Conservation (phyloP, 2,329 filamentous ascomycete species). For the Hortaea sp. region DNA sequence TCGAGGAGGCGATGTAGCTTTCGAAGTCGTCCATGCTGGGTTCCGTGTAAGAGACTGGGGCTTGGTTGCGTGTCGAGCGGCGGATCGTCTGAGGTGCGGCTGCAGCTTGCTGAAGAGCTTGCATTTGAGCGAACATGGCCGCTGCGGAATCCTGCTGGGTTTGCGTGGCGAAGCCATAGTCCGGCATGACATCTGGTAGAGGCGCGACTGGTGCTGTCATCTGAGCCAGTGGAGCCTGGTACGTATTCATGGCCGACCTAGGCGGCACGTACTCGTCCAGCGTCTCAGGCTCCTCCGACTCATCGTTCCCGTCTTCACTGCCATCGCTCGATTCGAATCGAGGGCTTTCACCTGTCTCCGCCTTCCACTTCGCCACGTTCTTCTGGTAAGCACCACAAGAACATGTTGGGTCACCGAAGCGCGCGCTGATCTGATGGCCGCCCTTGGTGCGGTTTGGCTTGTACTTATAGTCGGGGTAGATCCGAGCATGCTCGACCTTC, state of each 20-base stretch:
- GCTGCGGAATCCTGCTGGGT: neutral
- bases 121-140: neutral
- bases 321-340: neutral
- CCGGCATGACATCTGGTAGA: neutral
- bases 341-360: neutral
- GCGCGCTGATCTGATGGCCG: neutral
- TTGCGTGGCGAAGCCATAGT: neutral
- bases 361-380: constrained; percentile 3
- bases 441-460: constrained; percentile 1
- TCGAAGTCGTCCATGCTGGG: neutral
- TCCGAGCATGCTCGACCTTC: constrained; percentile 1
- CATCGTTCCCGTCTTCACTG: neutral
- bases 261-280: neutral
- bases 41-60: neutral
- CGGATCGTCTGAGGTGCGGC: neutral
- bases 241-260: neutral
- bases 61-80: constrained; percentile 1
- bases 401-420: constrained; percentile 5
- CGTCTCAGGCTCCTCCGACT: neutral
- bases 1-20: neutral
- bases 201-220: neutral
- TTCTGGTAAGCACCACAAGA: constrained; percentile 7
- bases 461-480: constrained; percentile 8
- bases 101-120: neutral
- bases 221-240: neutral